phyloP scores from a whole-genome alignment of 192 early-diverging fungal genomes.

The Coemansia reversa region DNA sequence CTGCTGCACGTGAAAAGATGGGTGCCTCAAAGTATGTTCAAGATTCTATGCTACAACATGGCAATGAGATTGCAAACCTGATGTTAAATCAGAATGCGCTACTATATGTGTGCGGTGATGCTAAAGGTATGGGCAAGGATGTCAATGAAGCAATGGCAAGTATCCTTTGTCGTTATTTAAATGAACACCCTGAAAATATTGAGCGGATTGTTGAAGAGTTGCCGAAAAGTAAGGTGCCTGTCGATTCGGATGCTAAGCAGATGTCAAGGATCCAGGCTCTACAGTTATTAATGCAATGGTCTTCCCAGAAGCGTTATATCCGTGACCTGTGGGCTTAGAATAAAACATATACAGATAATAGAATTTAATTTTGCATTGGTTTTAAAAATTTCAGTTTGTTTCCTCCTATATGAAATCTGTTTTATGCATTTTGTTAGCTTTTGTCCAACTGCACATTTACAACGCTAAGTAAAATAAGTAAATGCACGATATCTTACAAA shows the following conservation, averaged over 20 bases:
- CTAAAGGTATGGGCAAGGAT: conserved; percentile 84
- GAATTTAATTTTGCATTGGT: too few relatives aligned
- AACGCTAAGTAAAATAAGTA: too few relatives aligned
- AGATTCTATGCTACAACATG: conserved; percentile 63
- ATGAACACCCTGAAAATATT: conserved; percentile 36
- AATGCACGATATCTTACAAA: too few relatives aligned
- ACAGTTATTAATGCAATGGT: conserved; percentile 62
- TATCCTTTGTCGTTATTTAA: conserved; percentile 53
- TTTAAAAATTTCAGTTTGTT: too few relatives aligned
- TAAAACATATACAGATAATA: background rate
- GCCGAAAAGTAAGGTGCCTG: conserved; percentile 54
- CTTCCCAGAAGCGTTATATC: conserved; percentile 34
- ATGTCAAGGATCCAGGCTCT: conserved; percentile 25
- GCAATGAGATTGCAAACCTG: conserved; percentile 58
- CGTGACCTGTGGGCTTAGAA: conserved; percentile 49
- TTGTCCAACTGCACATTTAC: too few relatives aligned
- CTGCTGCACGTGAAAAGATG: conserved; percentile 53
- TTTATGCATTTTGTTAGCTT: too few relatives aligned
- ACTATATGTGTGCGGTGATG: conserved; percentile 82
- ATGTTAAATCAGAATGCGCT: conserved; percentile 61
- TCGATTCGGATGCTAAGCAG: background rate
- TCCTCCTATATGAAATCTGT: too few relatives aligned
- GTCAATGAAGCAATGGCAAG: conserved; percentile 76
- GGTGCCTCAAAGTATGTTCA: conserved; percentile 74
- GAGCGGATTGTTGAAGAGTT: conserved; percentile 22